Conservation (phyloP, 495 filamentous ascomycete species). For the Echria macrotheca region DNA sequence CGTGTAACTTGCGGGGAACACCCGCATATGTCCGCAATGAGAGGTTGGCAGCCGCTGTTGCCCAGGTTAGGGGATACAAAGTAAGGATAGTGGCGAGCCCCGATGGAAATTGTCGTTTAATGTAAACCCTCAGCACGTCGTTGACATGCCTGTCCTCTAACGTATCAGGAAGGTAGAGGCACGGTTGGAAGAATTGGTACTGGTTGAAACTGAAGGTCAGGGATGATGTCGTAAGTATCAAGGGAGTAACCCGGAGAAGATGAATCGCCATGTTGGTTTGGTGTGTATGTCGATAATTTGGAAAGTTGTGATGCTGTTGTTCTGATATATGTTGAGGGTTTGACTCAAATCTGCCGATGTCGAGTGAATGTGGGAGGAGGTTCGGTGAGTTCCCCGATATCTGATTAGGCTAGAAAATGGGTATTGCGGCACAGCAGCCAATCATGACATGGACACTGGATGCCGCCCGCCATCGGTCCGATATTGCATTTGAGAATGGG, state of each 20-base stretch:
- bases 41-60: neutral
- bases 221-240: neutral
- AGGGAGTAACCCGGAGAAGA: neutral
- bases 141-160: neutral
- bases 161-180: neutral
- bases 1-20: neutral
- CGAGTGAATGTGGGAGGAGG: too few species aligned
- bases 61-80: neutral
- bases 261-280: neutral
- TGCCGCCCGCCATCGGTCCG: too few species aligned
- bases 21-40: neutral
- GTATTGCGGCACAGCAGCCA: too few species aligned
- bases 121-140: neutral
- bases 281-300: neutral
- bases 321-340: neutral
- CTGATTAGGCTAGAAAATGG: too few species aligned
- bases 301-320: too few species aligned
- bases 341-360: too few species aligned
- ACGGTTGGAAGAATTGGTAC: neutral
- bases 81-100: neutral
- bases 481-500: too few species aligned
- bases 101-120: neutral
- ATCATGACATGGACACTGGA: too few species aligned
- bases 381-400: too few species aligned
- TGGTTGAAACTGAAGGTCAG: neutral